Evolutionary conservation across 129 eudicot species (phyloP).

Genomic region (Flaveria ramosissima): DNA sequence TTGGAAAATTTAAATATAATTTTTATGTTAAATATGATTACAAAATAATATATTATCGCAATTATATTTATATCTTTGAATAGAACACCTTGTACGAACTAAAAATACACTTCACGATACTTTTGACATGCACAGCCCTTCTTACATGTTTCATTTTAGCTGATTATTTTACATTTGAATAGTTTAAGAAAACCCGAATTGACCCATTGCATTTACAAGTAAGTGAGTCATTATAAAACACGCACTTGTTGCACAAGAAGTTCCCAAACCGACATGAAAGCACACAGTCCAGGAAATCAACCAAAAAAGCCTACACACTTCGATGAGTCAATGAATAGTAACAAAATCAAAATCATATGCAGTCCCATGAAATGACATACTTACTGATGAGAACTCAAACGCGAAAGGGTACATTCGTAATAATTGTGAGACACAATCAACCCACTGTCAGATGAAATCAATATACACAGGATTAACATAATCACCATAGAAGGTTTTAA

Average conservation of each 20-base stretch:
- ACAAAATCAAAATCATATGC: constrained; percentile 2
- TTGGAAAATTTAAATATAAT: background rate
- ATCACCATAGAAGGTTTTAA: background rate
- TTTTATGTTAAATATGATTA: background rate
- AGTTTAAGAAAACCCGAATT: background rate
- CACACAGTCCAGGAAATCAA: constrained; percentile 79
- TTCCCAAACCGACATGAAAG: constrained; percentile 96
- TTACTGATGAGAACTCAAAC: constrained; percentile 91
- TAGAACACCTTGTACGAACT: background rate
- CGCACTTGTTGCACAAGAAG: constrained; percentile 88
- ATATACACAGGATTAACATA: constrained; percentile 10
- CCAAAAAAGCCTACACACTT: constrained; percentile 73
- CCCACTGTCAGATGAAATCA: constrained; percentile 64
- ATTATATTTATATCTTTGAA: background rate
- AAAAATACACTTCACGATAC: background rate
- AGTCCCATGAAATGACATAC: constrained; percentile 30
- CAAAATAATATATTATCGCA: background rate
- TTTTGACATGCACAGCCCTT: background rate
- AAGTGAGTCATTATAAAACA: background rate
- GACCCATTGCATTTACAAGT: background rate
- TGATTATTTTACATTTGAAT: background rate
- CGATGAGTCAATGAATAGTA: constrained; percentile 8
- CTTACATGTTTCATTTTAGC: background rate
- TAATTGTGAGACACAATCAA: constrained; percentile 91
- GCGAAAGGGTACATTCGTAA: constrained; percentile 94